Percentiles rank a stretch among this genome's conserved stretches.
Conservation (phyloP, 257 asterid species). For the Forsythia suspensa region DNA sequence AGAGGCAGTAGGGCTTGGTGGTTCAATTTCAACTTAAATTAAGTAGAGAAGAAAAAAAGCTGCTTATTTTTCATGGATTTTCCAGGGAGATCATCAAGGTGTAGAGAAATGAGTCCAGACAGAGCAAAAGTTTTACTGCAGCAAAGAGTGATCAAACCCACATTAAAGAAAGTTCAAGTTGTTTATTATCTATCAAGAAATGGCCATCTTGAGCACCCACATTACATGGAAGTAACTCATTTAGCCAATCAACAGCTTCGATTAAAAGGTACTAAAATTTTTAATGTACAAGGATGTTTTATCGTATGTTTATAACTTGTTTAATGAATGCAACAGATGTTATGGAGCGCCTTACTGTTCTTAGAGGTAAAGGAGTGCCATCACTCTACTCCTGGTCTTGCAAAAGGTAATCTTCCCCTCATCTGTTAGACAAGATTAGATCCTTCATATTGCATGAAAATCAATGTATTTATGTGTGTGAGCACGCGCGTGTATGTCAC, state of each 20-base stretch:
- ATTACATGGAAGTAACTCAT: slow-evolving; percentile 73
- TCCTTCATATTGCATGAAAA: too few species aligned
- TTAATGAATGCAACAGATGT: slow-evolving; percentile 45
- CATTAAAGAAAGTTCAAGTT: slow-evolving; percentile 65
- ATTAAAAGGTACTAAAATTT: slow-evolving; percentile 54
- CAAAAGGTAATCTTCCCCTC: slow-evolving; percentile 54
- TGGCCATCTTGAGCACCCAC: slow-evolving; percentile 95
- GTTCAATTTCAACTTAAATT: slow-evolving; percentile 4
- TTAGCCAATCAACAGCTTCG: slow-evolving; percentile 69
- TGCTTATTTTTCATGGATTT: slow-evolving; percentile 24
- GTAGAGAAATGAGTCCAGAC: slow-evolving; percentile 47
- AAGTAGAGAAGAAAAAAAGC: neutral
- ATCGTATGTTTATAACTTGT: neutral
- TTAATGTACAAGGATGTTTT: neutral
- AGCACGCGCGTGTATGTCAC: too few species aligned
- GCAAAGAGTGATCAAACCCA: slow-evolving; percentile 31
- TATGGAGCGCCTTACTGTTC: slow-evolving; percentile 61
- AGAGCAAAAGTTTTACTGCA: slow-evolving; percentile 28
- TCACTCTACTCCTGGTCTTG: slow-evolving; percentile 94
- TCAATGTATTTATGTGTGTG: too few species aligned
- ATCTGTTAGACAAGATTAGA: neutral
- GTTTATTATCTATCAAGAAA: slow-evolving; percentile 83
- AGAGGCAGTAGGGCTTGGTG: neutral
- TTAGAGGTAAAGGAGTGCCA: slow-evolving; percentile 86
- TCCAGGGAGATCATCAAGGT: slow-evolving; percentile 27